A percentile compares a stretch with the other conserved stretches of the same genome.
These are phyloP conservation scores for Wickerhamomyces ciferrii DNA, from an alignment of 805 yeast genomes.

Conservation along the genomic window DNA sequence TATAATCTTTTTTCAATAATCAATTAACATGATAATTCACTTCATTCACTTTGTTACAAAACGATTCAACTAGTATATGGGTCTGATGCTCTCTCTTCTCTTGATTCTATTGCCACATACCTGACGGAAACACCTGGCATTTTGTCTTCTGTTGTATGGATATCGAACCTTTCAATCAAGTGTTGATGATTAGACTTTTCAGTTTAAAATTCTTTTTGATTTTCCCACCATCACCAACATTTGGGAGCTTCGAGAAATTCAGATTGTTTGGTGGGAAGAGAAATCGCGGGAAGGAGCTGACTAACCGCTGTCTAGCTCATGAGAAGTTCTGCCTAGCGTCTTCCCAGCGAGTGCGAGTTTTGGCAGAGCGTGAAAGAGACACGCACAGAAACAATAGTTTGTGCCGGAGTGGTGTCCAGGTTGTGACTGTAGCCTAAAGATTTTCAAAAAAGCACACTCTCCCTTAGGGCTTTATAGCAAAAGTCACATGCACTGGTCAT, in stretches of 20 bases:
- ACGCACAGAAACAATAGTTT: neutral
- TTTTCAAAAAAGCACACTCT: too few relatives aligned
- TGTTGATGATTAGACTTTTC: neutral
- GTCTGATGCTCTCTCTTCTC: neutral
- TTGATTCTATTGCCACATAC: slow-evolving; percentile 46
- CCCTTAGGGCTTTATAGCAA: too few relatives aligned
- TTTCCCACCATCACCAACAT: neutral
- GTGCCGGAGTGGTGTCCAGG: too few relatives aligned
- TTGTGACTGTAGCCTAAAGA: too few relatives aligned
- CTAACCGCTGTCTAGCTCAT: neutral
- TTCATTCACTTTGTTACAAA: neutral
- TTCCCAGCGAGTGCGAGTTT: neutral
- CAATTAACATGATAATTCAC: too few relatives aligned
- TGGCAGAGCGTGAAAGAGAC: neutral
- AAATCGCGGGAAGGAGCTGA: neutral
- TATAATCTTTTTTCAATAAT: too few relatives aligned
- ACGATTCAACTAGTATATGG: neutral
- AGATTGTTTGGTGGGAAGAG: neutral
- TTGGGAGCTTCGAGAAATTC: neutral
- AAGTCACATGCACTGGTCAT: too few relatives aligned
- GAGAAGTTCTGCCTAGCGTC: neutral
- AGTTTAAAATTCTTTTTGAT: slow-evolving; percentile 1
- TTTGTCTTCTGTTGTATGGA: slow-evolving; percentile 31
- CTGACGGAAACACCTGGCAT: slow-evolving; percentile 99
- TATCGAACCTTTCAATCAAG: slow-evolving; percentile 1